A percentile compares a stretch with the other conserved stretches of the same genome.
These are phyloP conservation scores for Candida bentonensis DNA, from an alignment of 805 yeast genomes.

Conservation along the genomic window DNA sequence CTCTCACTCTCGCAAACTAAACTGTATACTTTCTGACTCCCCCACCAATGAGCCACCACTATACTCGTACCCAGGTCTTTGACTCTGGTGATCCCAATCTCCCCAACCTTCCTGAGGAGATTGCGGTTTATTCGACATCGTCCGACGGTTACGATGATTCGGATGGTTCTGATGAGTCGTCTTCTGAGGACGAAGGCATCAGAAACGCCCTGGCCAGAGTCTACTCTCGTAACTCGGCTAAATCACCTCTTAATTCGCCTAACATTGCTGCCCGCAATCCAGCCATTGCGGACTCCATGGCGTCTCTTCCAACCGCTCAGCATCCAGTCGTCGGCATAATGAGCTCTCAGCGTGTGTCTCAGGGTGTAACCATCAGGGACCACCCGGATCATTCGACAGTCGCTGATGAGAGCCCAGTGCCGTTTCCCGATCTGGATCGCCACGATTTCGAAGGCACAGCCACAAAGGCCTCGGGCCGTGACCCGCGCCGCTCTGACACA, in stretches of 20 bases:
- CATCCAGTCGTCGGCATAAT: background rate
- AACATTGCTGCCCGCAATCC: background rate
- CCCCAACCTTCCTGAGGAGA: slow-evolving; percentile 10
- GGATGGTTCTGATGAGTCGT: background rate
- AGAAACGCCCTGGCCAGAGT: background rate
- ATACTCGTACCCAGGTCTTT: slow-evolving; percentile 6
- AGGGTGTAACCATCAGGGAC: background rate
- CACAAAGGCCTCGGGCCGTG: background rate
- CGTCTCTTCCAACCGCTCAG: background rate
- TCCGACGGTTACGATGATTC: slow-evolving; percentile 3
- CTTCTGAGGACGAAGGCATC: background rate
- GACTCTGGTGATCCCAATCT: slow-evolving; percentile 14
- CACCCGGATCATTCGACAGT: background rate
- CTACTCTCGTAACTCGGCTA: background rate
- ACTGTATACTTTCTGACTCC: no score
- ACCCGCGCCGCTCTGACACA: background rate
- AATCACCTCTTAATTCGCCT: background rate
- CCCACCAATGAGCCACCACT: no score
- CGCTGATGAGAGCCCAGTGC: background rate
- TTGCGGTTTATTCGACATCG: slow-evolving; percentile 3
- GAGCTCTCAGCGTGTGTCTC: background rate
- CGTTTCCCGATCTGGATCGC: background rate
- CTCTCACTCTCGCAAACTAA: no score
- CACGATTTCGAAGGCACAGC: background rate
- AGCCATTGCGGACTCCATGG: background rate